Base-by-base conservation (phyloP, 2,329 filamentous ascomycete species). In the Juglanconis oblonga region DNA sequence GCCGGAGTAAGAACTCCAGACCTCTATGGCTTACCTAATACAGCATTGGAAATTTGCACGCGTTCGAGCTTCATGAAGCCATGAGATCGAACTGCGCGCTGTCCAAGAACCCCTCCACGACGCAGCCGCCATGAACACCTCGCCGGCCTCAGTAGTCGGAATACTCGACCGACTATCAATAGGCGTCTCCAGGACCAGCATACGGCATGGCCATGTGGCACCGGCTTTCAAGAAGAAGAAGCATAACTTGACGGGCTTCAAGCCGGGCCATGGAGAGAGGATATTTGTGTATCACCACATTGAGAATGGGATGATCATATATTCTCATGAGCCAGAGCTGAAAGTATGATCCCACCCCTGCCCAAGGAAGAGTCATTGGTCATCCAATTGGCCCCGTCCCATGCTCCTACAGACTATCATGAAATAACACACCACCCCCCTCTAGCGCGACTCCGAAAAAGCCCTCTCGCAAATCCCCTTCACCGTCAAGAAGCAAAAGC, bases 401-500 rank as follows among this genome's bases (percentile, higher is more conserved):
- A 17, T 10, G 42, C 32, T 32, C 10, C n/a, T 6, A 3, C 40
- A 11, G 6, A 3, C n/a, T 44, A 33, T 42, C 14, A 47, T 51
- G 24, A 49, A 50, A 50, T 57, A 17, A 58, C 55, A 38, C 6
- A n/a, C 48, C 3, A 14, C 13, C 35, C 31, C 31, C 42, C 13
- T 35, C 2, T 33, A 63, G 61, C 61, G 58, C 58, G 42, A 61
- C 24, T 61, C 58, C 48, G 24, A 61, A 17, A 61, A 60, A 36
- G 52, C 42, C 61, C 61, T 63, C 51, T 54, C 54, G 38, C 61
- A 63, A 47, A 66, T 89, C 62, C 81, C 84, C 52, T 89, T 82
- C 76, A 85, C 86, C 64, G 87, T 86, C 73, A 89, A 89, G 71
- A 88, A 90, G 73, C 80, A 83, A 51, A 82, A 84, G 65, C 86